phyloP scores from a whole-genome alignment of 768 basidiomycete genomes.

The Suillus spraguei region DNA sequence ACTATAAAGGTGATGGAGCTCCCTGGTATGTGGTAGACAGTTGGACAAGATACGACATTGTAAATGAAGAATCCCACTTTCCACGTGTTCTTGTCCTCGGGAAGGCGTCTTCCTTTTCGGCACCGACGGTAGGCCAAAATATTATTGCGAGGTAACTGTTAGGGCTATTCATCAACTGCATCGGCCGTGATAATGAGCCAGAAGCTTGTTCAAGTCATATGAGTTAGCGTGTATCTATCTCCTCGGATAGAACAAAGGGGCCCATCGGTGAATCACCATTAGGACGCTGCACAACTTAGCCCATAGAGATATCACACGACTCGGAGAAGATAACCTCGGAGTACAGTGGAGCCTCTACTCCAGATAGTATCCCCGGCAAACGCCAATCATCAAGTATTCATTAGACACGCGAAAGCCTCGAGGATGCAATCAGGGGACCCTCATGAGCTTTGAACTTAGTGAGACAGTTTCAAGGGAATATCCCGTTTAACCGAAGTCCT shows the following conservation, averaged over 20 bases:
- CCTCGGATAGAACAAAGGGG: background rate
- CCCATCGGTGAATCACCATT: background rate
- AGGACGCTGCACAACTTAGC: background rate
- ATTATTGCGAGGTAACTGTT: background rate
- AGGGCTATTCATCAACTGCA: background rate
- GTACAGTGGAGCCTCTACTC: background rate
- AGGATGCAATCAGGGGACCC: conserved; percentile 34
- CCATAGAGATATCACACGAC: background rate
- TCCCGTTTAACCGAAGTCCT: background rate
- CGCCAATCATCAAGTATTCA: conserved; percentile 11
- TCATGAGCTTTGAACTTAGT: conserved; percentile 2
- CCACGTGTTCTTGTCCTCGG: conserved; percentile 17
- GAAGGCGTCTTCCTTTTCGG: conserved; percentile 12
- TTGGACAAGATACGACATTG: too few relatives aligned
- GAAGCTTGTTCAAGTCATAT: conserved; percentile 4
- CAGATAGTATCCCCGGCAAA: conserved; percentile 11
- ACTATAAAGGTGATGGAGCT: background rate
- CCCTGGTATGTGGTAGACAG: background rate
- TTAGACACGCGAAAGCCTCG: conserved; percentile 35
- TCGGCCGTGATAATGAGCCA: background rate
- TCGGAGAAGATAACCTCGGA: background rate
- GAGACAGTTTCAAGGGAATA: conserved; percentile 1
- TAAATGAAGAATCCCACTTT: conserved; percentile 5
- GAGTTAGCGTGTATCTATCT: background rate
- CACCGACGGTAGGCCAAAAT: conserved; percentile 6